Base-by-base conservation (phyloP, 1,139 yeast genomes). In the Saccharomycopsis crataegensis region DNA sequence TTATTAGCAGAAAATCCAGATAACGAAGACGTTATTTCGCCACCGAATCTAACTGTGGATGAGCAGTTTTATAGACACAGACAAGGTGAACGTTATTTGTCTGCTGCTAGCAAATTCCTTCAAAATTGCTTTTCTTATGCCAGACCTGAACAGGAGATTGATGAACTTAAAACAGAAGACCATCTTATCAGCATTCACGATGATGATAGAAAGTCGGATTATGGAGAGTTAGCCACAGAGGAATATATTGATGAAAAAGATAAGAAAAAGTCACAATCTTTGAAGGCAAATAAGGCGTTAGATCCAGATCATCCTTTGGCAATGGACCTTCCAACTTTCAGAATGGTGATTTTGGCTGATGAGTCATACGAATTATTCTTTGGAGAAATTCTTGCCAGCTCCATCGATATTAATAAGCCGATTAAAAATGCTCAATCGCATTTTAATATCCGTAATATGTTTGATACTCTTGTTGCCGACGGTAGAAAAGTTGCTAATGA, bases 311-410 rank as follows among this genome's bases (percentile, higher is more conserved):
- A 83, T 11, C 96, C 96, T 0, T 82, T 86, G 17, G 80, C 73
- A 54, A 77, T 93, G 55, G 87, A 87, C 53, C 72, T 91, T 34
- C 91, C 98, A 0, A 90, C 96, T 0, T 93, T 93, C 71, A 75
- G 99, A 60, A 93, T 93, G 99, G 95, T 93, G 1, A 73, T 93
- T 3, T 74, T 93, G 14, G 97, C 98, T 0, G 96, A 91, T 66
- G 98, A 90, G 64, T 87, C 97, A 0, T 84, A 90, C 61, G 98
- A 93, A 65, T 72, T 86, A 44, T 80, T 91, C 60, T 93, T 93
- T 67, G 76, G 88, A 41, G 71, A 74, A 33, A 86, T 91, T 1
- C 74, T 85, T 48, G 77, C 84, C 52, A 67, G 74, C 8, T 79
- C 95, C 0, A 77, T 90, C 50, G 89, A 86, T 62, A 73, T 90